Base-by-base conservation (phyloP, 768 basidiomycete species). In the Tephrocybe rancida region DNA sequence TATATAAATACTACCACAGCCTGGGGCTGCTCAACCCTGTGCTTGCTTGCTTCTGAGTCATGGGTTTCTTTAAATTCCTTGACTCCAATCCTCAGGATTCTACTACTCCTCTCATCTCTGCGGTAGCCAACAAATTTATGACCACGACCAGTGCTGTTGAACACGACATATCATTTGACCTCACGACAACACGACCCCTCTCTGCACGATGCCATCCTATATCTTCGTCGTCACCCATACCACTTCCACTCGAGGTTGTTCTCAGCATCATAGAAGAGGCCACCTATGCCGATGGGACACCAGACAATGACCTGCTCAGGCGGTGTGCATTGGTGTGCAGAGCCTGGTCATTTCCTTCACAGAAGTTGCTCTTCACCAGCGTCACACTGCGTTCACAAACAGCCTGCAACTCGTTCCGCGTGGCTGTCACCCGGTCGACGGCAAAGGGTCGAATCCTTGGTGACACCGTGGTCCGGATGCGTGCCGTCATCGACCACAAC, bases 261-360 rank as follows among this genome's bases (percentile, higher is more conserved):
- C 69, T 87, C 52, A 63, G 77, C 60, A 82, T 90, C 65, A 78
- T 90, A 57, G 85, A 88, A 66, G 67, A 76, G 13, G 80, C 81
- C 3, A 79, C 74, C 50, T 69, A 73, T 37, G 68, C 74, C 44
- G 68, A 73, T 21, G 39, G 29, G 29, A 64, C 70, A 24, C 56
- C 67, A 3, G 70, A 79, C 59, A 64, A 68, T 35, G 59, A 66
- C 11, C 71, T 87, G 18, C 74, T 90, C 44, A 67, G 64, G 46
- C 66, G 76, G 43, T 86, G 81, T 61, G 71, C 86, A 2, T 78
- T 90, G 44, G 85, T 90, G 21, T 88, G 81, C 76, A 77, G 72
- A 65, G 73, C 79, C 22, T 90, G 89, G 88, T 81, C 86, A 1
- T 59, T 69, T n/a, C 71, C 78, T 25, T 78, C 85, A 0, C 88